Evolutionary conservation across 1,284 basidiomycete species (phyloP).

Genomic region (Athelia sp.): DNA sequence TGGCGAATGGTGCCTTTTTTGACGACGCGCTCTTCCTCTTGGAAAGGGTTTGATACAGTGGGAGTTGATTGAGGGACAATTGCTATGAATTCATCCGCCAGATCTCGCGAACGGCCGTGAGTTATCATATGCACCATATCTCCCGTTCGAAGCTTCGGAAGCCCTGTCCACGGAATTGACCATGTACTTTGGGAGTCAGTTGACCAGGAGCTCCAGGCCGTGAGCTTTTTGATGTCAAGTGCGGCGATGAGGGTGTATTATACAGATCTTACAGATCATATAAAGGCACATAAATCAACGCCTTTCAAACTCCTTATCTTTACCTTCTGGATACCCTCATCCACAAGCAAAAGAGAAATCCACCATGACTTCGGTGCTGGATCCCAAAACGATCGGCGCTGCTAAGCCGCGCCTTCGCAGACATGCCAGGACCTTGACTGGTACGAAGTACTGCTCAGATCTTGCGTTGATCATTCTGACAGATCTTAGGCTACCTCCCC

Average conservation of each 20-base stretch:
- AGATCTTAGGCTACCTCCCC: conserved; percentile 57
- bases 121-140: no score
- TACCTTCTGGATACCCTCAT: conserved; percentile 1
- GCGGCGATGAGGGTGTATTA: background rate
- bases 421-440: conserved; percentile 72
- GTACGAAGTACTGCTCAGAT: conserved; percentile 27
- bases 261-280: background rate
- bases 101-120: no score
- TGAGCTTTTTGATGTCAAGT: no score
- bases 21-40: no score
- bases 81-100: no score
- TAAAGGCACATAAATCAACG: background rate
- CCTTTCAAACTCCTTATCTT: background rate
- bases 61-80: no score
- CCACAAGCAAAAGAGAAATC: background rate
- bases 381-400: conserved; percentile 60
- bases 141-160: no score
- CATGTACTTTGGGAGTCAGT: background rate
- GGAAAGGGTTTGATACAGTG: no score
- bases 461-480: background rate
- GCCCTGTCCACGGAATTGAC: background rate
- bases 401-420: conserved; percentile 46
- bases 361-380: conserved; percentile 49
- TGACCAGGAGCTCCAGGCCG: background rate
- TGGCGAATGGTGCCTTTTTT: no score